Conservation (phyloP, 2,329 filamentous ascomycete genomes). For the Fusarium citri region DNA sequence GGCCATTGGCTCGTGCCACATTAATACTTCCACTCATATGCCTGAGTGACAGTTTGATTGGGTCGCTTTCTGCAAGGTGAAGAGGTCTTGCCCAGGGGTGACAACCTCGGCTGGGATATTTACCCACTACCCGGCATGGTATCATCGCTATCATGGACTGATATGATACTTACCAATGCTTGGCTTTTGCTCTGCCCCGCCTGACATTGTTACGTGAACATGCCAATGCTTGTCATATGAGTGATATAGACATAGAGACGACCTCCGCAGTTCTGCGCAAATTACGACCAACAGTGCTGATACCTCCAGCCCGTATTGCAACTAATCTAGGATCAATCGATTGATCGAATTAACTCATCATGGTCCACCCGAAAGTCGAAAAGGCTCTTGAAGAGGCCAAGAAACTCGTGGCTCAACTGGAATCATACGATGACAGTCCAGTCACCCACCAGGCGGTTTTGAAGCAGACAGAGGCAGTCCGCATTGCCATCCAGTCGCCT, state of each 20-base stretch:
- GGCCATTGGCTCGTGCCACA: neutral
- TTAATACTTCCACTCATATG: neutral
- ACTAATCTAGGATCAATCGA: fast-evolving
- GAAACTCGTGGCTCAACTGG: conserved; percentile 44
- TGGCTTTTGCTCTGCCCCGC: conserved; percentile 21
- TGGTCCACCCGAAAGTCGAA: conserved; percentile 42
- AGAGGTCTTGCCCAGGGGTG: neutral
- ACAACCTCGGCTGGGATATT: neutral
- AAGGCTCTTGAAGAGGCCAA: conserved; percentile 46
- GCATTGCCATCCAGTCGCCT: conserved; percentile 43
- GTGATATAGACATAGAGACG: neutral
- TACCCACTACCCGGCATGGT: neutral
- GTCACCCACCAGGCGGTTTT: conserved; percentile 40
- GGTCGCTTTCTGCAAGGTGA: neutral
- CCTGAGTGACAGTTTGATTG: neutral
- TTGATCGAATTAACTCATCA: neutral
- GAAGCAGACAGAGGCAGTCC: conserved; percentile 43
- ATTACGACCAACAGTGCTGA: neutral
- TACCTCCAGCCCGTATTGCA: neutral
- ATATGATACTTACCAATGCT: neutral
- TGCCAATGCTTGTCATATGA: neutral
- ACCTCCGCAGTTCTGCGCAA: neutral
- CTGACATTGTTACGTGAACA: conserved; percentile 21
- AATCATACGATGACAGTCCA: conserved; percentile 43
- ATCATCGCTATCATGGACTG: neutral